Evolutionary conservation across 768 basidiomycete species (phyloP).

Genomic region (Leccinellum luteum): DNA sequence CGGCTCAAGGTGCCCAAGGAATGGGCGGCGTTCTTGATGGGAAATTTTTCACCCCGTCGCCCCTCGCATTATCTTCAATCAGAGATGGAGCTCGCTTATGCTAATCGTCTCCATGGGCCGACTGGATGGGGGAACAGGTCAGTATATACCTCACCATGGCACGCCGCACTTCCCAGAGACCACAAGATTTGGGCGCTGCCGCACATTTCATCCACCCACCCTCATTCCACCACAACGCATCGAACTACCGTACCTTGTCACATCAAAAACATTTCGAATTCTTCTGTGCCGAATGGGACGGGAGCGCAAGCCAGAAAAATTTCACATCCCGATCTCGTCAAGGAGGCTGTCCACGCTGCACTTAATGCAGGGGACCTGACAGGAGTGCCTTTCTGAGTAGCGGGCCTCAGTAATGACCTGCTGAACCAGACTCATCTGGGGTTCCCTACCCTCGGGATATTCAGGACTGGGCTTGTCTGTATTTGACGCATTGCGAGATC

Average conservation of each 20-base stretch:
- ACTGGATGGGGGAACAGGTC: background rate
- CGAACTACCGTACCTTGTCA: slow-evolving; percentile 15
- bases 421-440: background rate
- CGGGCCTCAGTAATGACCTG: background rate
- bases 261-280: slow-evolving; percentile 15
- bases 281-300: background rate
- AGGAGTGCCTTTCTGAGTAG: slow-evolving; percentile 4
- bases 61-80: background rate
- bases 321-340: slow-evolving; percentile 20
- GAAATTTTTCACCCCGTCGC: background rate
- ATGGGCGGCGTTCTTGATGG: slow-evolving; percentile 1
- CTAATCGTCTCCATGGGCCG: background rate
- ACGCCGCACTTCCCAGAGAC: background rate
- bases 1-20: background rate
- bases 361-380: background rate
- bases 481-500: slow-evolving; percentile 5
- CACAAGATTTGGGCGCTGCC: background rate
- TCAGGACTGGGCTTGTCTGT: slow-evolving; percentile 2
- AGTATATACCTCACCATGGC: slow-evolving; percentile 1
- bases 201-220: slow-evolving; percentile 9
- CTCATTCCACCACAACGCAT: slow-evolving; percentile 9
- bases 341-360: slow-evolving; percentile 15
- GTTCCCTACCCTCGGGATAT: background rate
- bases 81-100: background rate
- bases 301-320: background rate